Base-by-base conservation (phyloP, 257 asterid species). In the Solanum habrochaites region DNA sequence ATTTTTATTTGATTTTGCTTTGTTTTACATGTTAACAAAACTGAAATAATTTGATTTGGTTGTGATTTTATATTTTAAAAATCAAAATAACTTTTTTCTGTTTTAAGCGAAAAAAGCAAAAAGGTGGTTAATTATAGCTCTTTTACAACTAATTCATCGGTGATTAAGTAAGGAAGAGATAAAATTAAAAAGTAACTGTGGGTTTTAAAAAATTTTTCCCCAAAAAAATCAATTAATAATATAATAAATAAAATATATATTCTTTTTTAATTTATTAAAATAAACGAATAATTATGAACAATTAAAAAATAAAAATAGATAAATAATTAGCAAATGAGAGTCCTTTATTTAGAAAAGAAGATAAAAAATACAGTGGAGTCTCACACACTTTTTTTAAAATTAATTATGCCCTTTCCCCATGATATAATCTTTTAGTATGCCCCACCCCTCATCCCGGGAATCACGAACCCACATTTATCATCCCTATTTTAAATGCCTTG, bases 101-200 rank as follows among this genome's bases (percentile, higher is more conserved):
- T 52, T 52, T 52, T 0, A 52, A 7, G n/a, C 23, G 2, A 18
- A 25, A 25, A 4, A 64, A 64, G 11, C 16, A 58, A 20, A n/a
- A 23, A 62, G 0, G 10, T 62, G 7, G 5, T 23, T 23, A 62
- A 2, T 62, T 62, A 4, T 6, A n/a, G 18, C n/a, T 52, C 1
- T 32, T 32, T 32, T 32, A 32, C 35, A 32, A 4, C 1, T 32
- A 32, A 3, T 3, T 32, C 0, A 32, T n/a, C 1, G 0, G 4
- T 0, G 4, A 32, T 32, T 32, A 32, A 32, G 4, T 32, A 32
- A 4, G 1, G 4, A 32, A 4, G 4, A 32, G 35, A 32, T 32
- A 32, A 32, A 32, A 3, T 4, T 32, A 0, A 32, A 32, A n/a
- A n/a, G n/a, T n/a, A n/a, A n/a, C n/a, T n/a, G n/a, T n/a, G n/a